Conservation (phyloP, 192 early-diverging fungal genomes). For the Coemansia guatemalensis region DNA sequence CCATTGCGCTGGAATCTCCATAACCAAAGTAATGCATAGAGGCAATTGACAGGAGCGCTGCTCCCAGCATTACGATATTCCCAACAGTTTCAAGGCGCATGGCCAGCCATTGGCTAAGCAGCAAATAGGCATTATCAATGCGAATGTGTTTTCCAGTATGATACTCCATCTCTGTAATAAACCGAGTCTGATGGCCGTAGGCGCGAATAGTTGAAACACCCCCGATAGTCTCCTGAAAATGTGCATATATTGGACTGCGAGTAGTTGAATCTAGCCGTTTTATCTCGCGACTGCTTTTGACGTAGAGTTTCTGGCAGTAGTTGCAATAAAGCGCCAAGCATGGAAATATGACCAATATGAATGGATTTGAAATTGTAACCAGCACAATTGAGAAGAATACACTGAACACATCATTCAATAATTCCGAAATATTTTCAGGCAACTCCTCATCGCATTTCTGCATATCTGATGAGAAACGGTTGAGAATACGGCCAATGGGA, state of each 20-base stretch:
- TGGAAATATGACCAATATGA: conserved; percentile 63
- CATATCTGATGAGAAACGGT: too few relatives aligned
- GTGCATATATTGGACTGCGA: too few relatives aligned
- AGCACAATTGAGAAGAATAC: not conserved
- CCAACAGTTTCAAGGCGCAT: too few relatives aligned
- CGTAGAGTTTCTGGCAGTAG: conserved; percentile 72
- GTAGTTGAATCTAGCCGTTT: too few relatives aligned
- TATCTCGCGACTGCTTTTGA: too few relatives aligned
- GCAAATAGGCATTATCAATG: too few relatives aligned
- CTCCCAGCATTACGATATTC: conserved; percentile 66
- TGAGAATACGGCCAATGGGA: conserved; percentile 63
- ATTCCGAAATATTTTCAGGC: conserved; percentile 51
- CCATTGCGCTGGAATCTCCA: conserved; percentile 60
- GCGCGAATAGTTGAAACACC: conserved; percentile 82
- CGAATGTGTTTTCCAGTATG: conserved; percentile 65
- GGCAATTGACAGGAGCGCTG: conserved; percentile 65
- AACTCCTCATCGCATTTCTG: conserved; percentile 59
- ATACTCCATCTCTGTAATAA: conserved; percentile 58
- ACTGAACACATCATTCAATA: conserved; percentile 6
- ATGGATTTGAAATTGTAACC: conserved; percentile 37
- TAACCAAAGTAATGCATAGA: conserved; percentile 14
- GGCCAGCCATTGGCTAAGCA: too few relatives aligned
- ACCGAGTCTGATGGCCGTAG: conserved; percentile 70
- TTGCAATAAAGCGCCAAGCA: conserved; percentile 64
- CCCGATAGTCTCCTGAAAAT: conserved; percentile 65